Evolutionary conservation across 1,284 basidiomycete genomes (phyloP), one percentile per base, ranked within the genome.

Genomic region (Gymnopus androsaceus): DNA sequence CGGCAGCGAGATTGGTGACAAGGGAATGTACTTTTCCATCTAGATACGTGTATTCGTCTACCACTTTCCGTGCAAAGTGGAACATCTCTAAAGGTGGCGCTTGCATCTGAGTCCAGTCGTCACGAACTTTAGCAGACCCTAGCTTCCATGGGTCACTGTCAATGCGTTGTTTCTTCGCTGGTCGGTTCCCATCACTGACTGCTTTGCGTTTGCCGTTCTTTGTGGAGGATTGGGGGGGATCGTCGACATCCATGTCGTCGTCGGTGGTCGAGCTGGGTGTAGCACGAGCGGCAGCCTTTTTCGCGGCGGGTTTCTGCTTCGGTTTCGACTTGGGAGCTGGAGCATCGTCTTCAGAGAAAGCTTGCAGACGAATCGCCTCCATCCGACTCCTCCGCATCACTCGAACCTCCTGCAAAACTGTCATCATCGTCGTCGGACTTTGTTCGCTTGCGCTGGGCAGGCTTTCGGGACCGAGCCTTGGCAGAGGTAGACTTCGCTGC

Each of bases 1-100:
- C 86, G 0, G 92, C 88, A 23, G 86, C 83, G 23, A 96, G 72
- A 37, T 82, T 83, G 3, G 92, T 92, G 28, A 96, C 81, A 63
- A 95, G 81, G 1, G 91, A 79, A 54, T 92, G 87, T 7, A 87
- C 80, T 64, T 90, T 87, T 52, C 90, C 92, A 34, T 90, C 86
- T 14, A 96, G 80, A 68, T 98, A 98, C 1, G 95, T 96, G 71
- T 96, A 98, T 70, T 98, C 95, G 73, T 98, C 95, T 45, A 97
- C 87, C 50, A 97, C 89, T 47, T 92, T 83, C 2, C 95, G 88
- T 6, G 90, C 79, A 69, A 92, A 96, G 70, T 93, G 83, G 81
- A 98, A 97, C 80, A 95, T 90, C 71, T 96, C 93, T 50, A 97
- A 74, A 12, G 94, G 88, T 0, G 94, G 94, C 0, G 85, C 82